Evolutionary conservation across 1,284 basidiomycete genomes (phyloP), one percentile per base, ranked within the genome.

Genomic region (Trametes pubescens): DNA sequence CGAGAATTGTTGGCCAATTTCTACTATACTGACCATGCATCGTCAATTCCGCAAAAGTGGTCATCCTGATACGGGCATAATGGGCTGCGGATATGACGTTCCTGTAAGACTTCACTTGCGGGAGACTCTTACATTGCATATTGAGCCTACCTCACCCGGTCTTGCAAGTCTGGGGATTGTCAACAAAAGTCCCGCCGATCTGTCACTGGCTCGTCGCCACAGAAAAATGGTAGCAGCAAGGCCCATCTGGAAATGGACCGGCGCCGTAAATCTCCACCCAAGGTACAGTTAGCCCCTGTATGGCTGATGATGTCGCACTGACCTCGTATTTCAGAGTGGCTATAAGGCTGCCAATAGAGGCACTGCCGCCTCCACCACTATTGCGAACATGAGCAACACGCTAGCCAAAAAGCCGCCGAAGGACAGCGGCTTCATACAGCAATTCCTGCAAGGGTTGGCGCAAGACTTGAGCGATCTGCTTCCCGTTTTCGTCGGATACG

Each of bases 391-490:
- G 14, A 48, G 24, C 49, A 51, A 13, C 32, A 35, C 49, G 1
- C 2, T 32, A 10, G 16, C 10, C 11, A 2, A 51, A 8, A 6
- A 35, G 21, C 44, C 10, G 18, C 29, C 3, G 29, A 21, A 35
- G 18, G 13, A 44, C 8, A 8, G 13, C 9, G 7, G 11, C 0
- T 21, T 29, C 21, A 26, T 61, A 11, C n/a, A 35, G 35, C n/a
- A 26, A 2, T 64, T 67, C 57, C 37, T 67, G 26, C 40, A 26
- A 18, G 10, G 34, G 2, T 53, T 67, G 13, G 54, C 66, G 13
- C 66, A 65, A 26, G 62, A 67, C 32, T 44, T 65, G 11, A 44
- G 53, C n/a, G 32, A 16, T 18, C 51, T 67, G 22, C 26, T 60
- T 2, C 55, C 66, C 24, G 40, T 61, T 6, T 67, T 65, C 56